Conservation (phyloP, 2,329 filamentous ascomycete species). For the Ophiostoma sp. region DNA sequence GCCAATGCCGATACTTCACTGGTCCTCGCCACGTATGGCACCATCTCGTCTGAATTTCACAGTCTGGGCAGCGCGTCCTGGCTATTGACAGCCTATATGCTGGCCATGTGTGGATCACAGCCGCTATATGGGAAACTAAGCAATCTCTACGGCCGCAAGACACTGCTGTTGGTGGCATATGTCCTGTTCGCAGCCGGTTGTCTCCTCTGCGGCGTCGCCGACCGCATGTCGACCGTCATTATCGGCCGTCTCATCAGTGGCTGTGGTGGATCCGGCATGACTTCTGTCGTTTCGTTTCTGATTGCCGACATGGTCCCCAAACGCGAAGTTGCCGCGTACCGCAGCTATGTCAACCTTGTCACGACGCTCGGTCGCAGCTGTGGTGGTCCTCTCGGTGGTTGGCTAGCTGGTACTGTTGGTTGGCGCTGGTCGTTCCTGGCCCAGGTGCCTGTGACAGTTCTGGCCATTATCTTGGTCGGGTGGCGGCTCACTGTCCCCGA, state of each 20-base stretch:
- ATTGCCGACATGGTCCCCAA: conserved; percentile 64
- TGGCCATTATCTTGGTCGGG: conserved; percentile 8
- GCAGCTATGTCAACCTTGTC: conserved; percentile 64
- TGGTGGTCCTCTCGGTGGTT: conserved; percentile 22
- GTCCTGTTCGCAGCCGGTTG: conserved; percentile 37
- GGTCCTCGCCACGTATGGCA: conserved; percentile 20
- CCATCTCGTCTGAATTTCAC: conserved; percentile 23
- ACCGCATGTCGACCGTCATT: conserved; percentile 46
- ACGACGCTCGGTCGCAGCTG: conserved; percentile 23
- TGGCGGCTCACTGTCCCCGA: conserved; percentile 2
- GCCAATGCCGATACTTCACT: conserved; percentile 23
- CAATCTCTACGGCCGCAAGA: conserved; percentile 66
- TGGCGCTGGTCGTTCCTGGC: conserved; percentile 24
- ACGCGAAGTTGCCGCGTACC: conserved; percentile 64
- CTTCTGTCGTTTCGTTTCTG: conserved; percentile 61
- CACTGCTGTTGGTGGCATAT: conserved; percentile 61
- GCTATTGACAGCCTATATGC: conserved; percentile 23
- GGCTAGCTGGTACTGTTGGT: conserved; percentile 10
- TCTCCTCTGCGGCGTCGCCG: conserved; percentile 56
- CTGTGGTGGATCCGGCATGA: conserved; percentile 65
- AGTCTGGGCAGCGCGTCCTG: conserved; percentile 17
- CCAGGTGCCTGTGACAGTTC: conserved; percentile 6
- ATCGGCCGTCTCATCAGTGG: conserved; percentile 41
- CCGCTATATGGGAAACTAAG: conserved; percentile 56
- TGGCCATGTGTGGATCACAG: conserved; percentile 56